Evolutionary conservation across 345 rosid species (phyloP).

Genomic region (Melaleuca quinquenervia): DNA sequence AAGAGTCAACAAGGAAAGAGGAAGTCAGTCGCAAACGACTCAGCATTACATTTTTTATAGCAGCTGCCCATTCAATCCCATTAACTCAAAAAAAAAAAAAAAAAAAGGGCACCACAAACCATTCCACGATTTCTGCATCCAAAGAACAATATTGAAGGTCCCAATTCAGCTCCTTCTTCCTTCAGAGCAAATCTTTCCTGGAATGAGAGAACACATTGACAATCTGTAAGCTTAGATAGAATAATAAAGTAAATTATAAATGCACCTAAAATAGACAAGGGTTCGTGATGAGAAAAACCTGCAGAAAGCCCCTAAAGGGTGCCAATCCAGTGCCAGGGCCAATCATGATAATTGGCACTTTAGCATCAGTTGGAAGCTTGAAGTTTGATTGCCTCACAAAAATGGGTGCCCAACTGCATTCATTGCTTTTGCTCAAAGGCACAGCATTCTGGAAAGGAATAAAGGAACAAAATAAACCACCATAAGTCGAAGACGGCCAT

Average conservation of each 20-base stretch:
- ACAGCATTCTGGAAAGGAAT: conserved; percentile 23
- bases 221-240: background rate
- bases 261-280: background rate
- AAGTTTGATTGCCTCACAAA: conserved; percentile 52
- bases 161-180: conserved; percentile 65
- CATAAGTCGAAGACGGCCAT: background rate
- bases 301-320: conserved; percentile 60
- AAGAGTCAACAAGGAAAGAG: background rate
- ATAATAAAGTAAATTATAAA: background rate
- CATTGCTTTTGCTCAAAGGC: conserved; percentile 31
- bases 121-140: conserved; percentile 84
- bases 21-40: background rate
- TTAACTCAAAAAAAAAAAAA: background rate
- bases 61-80: background rate
- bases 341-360: conserved; percentile 45
- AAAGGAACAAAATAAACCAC: background rate
- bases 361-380: conserved; percentile 39
- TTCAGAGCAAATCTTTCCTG: conserved; percentile 82
- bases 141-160: conserved; percentile 68
- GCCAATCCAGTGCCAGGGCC: conserved; percentile 72
- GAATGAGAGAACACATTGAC: background rate
- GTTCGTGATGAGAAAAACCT: conserved; percentile 11
- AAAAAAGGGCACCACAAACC: conserved; percentile 25
- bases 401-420: conserved; percentile 49
- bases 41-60: background rate